Evolutionary conservation across 345 rosid genomes (phyloP).

Genomic region (Clarkia xantiana): DNA sequence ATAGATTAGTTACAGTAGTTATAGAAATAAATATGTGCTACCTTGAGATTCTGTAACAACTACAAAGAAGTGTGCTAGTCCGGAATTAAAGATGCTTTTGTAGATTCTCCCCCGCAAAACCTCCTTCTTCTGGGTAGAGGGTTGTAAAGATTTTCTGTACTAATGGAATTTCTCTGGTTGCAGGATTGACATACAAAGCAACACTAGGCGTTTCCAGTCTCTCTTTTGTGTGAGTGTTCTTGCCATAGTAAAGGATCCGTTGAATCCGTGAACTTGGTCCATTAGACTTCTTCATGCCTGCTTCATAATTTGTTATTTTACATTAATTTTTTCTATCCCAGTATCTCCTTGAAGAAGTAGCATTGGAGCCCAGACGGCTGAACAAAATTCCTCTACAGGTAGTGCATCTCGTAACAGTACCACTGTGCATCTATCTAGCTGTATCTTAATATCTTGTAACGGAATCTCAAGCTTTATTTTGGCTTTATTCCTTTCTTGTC

Average conservation of each 20-base stretch:
- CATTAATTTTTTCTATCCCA: constrained; percentile 10
- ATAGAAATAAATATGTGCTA: neutral
- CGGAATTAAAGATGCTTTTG: neutral
- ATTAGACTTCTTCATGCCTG: neutral
- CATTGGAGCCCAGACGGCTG: constrained; percentile 42
- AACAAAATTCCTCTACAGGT: constrained; percentile 85
- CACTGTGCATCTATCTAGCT: too few relatives aligned
- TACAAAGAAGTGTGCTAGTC: neutral
- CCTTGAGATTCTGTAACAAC: too few relatives aligned
- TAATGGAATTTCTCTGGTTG: constrained; percentile 5
- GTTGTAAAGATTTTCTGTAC: constrained; percentile 2
- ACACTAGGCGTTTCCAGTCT: constrained; percentile 61
- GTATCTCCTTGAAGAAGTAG: constrained; percentile 93
- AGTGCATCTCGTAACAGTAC: neutral
- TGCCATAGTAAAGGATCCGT: neutral
- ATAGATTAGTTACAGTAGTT: neutral
- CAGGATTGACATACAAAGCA: constrained; percentile 97
- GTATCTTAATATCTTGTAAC: too few relatives aligned
- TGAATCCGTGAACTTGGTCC: neutral
- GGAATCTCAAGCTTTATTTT: too few relatives aligned
- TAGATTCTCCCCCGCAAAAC: neutral
- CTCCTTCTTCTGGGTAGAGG: constrained; percentile 2
- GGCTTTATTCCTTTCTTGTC: neutral
- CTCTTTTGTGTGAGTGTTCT: constrained; percentile 48
- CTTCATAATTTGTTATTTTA: neutral